Evolutionary conservation across 2,329 filamentous ascomycete species (phyloP).

Genomic region (Mollisiaceae sp.): DNA sequence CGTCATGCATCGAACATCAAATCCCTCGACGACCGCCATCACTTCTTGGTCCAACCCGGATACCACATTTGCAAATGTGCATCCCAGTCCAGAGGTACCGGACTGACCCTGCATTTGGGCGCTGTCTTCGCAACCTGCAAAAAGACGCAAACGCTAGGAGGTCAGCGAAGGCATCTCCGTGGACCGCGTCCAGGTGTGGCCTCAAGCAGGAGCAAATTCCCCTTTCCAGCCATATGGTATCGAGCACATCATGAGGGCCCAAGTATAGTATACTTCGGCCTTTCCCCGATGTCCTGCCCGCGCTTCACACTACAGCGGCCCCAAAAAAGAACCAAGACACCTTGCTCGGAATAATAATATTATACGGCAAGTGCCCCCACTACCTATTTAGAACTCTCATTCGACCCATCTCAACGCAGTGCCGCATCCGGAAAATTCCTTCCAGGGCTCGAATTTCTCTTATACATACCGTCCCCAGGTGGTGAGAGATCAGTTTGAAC

Average conservation of each 20-base stretch:
- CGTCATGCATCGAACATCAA: constrained; percentile 3
- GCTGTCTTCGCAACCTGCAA: not conserved
- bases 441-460: constrained; percentile 20
- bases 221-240: not conserved
- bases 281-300: constrained; percentile 8
- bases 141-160: not conserved
- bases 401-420: constrained; percentile 16
- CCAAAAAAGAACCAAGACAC: constrained; percentile 8
- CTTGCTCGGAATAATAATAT: constrained; percentile 31
- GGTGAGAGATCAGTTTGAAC: constrained; percentile 9
- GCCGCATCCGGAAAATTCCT: constrained; percentile 25
- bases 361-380: constrained; percentile 25
- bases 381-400: constrained; percentile 11
- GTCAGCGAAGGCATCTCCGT: not conserved
- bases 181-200: not conserved
- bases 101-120: constrained; percentile 3
- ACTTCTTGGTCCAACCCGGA: constrained; percentile 17
- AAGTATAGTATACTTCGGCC: not conserved
- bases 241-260: not conserved
- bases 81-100: constrained; percentile 1
- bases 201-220: constrained; percentile 10
- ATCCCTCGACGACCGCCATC: constrained; percentile 16
- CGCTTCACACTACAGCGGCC: constrained; percentile 5
- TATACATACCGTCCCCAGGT: constrained; percentile 24
- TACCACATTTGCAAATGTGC: constrained; percentile 11